Percentiles rank a stretch among this genome's conserved stretches.
Evolutionary conservation across 73 alveolate genomes (phyloP).

Genomic region (Uronychia binucleata): DNA sequence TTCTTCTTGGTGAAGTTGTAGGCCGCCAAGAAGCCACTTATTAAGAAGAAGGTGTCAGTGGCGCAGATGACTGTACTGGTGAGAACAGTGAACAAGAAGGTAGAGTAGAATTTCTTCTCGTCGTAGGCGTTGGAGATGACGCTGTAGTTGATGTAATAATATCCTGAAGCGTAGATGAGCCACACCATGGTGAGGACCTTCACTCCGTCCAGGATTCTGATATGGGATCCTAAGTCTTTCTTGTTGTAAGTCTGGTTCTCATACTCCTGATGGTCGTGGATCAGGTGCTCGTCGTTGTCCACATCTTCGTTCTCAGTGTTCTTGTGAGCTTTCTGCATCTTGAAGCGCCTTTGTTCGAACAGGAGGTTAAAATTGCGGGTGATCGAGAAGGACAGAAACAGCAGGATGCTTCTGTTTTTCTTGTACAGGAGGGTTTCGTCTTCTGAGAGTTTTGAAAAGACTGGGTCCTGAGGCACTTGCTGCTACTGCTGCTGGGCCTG

Average conservation of each 20-base stretch:
- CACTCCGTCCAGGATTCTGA: conserved; percentile 52
- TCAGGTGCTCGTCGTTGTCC: conserved; percentile 4
- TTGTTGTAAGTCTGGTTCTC: not conserved
- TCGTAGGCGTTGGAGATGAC: conserved; percentile 48
- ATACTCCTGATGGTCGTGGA: not conserved
- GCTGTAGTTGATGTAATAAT: conserved; percentile 32
- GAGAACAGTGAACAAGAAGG: conserved; percentile 36
- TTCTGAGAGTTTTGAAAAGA: not conserved
- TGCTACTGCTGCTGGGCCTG: not conserved
- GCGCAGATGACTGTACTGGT: conserved; percentile 34
- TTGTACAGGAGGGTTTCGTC: not conserved
- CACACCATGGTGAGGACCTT: conserved; percentile 44
- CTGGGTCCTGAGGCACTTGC: not conserved
- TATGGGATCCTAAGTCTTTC: conserved; percentile 3
- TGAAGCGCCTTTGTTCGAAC: not conserved
- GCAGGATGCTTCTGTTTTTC: not conserved
- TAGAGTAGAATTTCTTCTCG: conserved; percentile 9
- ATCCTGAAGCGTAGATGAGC: conserved; percentile 35
- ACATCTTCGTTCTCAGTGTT: not conserved
- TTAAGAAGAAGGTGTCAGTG: conserved; percentile 42
- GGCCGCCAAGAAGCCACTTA: conserved; percentile 53
- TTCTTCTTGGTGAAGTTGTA: conserved; percentile 9
- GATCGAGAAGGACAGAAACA: not conserved
- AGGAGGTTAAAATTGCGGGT: not conserved
- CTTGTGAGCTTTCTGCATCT: not conserved